Evolutionary conservation across 2,329 filamentous ascomycete species (phyloP), one percentile per base, ranked within the genome.

Genomic region (Botryotinia globosa): DNA sequence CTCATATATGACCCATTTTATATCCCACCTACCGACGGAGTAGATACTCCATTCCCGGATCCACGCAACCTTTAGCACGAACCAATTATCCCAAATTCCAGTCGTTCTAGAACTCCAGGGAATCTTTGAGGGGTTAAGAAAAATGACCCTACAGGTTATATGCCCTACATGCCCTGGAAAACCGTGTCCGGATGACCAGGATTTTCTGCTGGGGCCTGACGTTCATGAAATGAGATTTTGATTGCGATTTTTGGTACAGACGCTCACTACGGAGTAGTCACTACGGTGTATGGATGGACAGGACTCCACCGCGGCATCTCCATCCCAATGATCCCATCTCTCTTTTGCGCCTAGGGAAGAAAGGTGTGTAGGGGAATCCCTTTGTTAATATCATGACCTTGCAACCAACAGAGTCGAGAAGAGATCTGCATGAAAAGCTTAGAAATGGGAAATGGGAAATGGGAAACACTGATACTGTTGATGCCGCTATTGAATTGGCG

Each of bases 61-160:
- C 58, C 58, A 61, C 29, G 29, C 32, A 37, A 34, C 39, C 42
- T 44, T 44, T 44, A n/a, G 61, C 39, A 44, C 61, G 39, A 44
- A 64, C 61, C 61, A 64, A 45, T 64, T 7, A 32, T 58, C 56
- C 29, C n/a, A 42, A 29, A 32, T 58, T 29, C 29, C n/a, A 42
- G 20, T 44, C 25, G 63, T 34, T 66, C 63, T 66, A 66, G 63
- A 66, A 66, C 63, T n/a, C 34, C 12, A 48, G 48, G 22, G 61
- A 63, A 66, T 32, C 20, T 25, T 66, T 18, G 63, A 51, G 32
- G 63, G 63, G 32, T 37, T 34, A 3, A 34, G 32, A 66, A 56
- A 29, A n/a, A 18, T 65, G 44, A 44, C 44, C 63, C 63, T 48
- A 12, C 14, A 64, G 42, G 12, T 29, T 64, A n/a, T 4, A 39